Evolutionary conservation across 768 basidiomycete species (phyloP).

Genomic region (Auriculariales sp.): DNA sequence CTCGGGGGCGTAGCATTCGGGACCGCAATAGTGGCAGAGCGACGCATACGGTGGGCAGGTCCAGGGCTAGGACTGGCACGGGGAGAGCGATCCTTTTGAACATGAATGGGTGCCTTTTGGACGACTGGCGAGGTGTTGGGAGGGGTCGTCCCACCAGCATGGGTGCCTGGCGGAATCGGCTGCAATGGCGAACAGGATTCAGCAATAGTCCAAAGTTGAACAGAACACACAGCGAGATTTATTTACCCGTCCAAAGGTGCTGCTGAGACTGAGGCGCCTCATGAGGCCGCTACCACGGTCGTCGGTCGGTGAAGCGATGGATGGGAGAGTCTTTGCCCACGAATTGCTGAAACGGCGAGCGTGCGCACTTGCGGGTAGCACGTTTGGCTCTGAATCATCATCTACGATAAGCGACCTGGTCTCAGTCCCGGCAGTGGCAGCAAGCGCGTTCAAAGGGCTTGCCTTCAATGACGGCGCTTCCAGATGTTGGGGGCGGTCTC

Average conservation of each 20-base stretch:
- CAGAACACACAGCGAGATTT: background rate
- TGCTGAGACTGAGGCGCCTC: conserved; percentile 59
- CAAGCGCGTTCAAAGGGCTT: conserved; percentile 5
- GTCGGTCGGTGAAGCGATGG: conserved; percentile 30
- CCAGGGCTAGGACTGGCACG: conserved; percentile 18
- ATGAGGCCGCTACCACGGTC: conserved; percentile 61
- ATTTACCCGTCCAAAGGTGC: conserved; percentile 43
- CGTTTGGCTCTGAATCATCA: conserved; percentile 26
- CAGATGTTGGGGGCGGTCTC: no score
- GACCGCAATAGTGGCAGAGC: conserved; percentile 38
- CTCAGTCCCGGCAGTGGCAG: background rate
- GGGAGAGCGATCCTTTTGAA: background rate
- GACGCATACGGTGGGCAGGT: conserved; percentile 24
- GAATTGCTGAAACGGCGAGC: conserved; percentile 48
- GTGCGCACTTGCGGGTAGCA: conserved; percentile 29
- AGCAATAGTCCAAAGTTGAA: conserved; percentile 1
- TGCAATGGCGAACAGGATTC: conserved; percentile 7
- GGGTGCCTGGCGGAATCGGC: conserved; percentile 5
- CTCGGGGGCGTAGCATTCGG: conserved; percentile 28
- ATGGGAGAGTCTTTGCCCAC: conserved; percentile 18
- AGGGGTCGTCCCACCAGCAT: conserved; percentile 7
- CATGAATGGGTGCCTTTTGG: conserved; percentile 7
- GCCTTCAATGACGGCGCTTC: conserved; percentile 53
- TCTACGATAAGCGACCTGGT: conserved; percentile 7
- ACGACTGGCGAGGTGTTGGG: background rate